These are phyloP conservation scores for Rhododendron ferrugineum DNA, from an alignment of 148 eudicot species.

Conservation along the genomic window DNA sequence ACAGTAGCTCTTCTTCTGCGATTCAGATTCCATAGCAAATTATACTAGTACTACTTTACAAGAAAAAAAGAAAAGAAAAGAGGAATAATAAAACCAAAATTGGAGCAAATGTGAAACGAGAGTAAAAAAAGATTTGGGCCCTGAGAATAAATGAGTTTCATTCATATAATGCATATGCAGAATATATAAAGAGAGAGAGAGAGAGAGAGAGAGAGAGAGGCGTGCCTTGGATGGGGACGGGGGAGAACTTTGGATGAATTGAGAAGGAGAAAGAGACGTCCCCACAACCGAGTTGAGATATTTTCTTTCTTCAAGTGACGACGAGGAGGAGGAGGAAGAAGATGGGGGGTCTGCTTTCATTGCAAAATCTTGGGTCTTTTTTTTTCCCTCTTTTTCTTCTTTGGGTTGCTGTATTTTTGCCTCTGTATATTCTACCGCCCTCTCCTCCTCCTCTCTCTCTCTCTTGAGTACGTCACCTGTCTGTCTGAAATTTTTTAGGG, in stretches of 20 bases:
- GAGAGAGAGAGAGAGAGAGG: neutral
- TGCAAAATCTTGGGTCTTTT: neutral
- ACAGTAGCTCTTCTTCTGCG: slow-evolving; percentile 57
- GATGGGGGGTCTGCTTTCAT: neutral
- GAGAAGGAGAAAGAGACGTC: neutral
- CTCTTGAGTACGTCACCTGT: neutral
- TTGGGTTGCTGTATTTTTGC: neutral
- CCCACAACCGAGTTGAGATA: neutral
- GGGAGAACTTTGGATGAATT: slow-evolving; percentile 27
- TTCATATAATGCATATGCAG: neutral
- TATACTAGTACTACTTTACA: neutral
- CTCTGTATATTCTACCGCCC: neutral
- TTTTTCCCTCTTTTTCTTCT: neutral
- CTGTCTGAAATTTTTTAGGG: neutral
- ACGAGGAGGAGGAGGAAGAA: too few species aligned
- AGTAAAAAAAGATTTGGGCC: neutral
- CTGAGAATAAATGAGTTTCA: neutral
- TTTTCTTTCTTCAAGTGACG: neutral
- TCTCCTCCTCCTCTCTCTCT: neutral
- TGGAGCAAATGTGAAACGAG: neutral
- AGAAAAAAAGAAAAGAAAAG: neutral
- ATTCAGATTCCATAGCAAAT: slow-evolving; percentile 18
- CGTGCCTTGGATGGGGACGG: slow-evolving; percentile 21
- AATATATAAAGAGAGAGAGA: neutral
- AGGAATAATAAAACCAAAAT: neutral